Conservation (phyloP, 1,139 yeast species). For the Lizanozyma gosingica region DNA sequence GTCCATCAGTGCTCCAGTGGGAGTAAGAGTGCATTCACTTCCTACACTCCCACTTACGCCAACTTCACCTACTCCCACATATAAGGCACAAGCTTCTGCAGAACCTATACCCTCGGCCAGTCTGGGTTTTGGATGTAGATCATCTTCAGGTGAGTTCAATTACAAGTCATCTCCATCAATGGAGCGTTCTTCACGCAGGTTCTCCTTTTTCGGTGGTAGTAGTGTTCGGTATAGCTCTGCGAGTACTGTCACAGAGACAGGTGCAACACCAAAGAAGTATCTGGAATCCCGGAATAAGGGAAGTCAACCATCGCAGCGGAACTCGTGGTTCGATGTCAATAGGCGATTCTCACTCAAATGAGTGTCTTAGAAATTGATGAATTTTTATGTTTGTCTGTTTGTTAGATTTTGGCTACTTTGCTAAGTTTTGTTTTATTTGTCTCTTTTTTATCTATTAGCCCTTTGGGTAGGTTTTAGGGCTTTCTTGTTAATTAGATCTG, state of each 20-base stretch:
- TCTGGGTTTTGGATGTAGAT: background rate
- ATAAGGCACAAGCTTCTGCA: background rate
- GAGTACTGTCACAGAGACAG: background rate
- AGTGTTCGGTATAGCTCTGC: background rate
- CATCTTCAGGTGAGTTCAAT: background rate
- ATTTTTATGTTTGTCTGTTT: too few relatives aligned
- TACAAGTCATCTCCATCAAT: background rate
- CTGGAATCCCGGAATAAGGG: too few relatives aligned
- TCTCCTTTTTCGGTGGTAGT: background rate
- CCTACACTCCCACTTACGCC: background rate
- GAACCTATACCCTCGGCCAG: background rate
- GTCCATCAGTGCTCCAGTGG: background rate
- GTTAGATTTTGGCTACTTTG: too few relatives aligned
- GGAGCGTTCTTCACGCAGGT: background rate
- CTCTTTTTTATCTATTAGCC: too few relatives aligned
- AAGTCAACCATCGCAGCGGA: too few relatives aligned
- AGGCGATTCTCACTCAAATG: too few relatives aligned
- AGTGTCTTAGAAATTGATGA: too few relatives aligned
- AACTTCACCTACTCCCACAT: background rate
- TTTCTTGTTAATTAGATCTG: too few relatives aligned
- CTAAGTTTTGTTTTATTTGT: too few relatives aligned
- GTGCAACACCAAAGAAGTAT: background rate
- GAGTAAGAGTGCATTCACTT: background rate
- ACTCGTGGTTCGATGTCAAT: too few relatives aligned
- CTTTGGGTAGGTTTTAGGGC: too few relatives aligned